Base-by-base conservation (phyloP, 805 yeast species). In the Komagataella pseudopastoris region DNA sequence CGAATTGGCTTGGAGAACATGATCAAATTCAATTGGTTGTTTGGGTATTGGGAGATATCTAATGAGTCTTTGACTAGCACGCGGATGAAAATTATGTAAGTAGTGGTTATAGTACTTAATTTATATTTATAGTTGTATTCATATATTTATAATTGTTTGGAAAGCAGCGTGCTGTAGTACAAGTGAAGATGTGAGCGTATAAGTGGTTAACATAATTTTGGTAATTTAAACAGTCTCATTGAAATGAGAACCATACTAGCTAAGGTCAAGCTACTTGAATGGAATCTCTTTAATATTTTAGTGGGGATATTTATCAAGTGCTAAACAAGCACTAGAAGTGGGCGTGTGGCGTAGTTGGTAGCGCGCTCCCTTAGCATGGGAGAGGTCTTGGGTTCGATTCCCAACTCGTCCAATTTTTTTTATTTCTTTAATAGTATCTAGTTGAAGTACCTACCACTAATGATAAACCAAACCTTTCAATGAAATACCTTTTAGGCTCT, bases 331-430 rank as follows among this genome's bases (percentile, higher is more conserved):
- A 20, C 20, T 20, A 20, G 10, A 8, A 44, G 7, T 23, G 85
- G 85, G 85, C 85, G 82, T 80, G 83, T 79, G 85, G 84, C 84
- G 85, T 76, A 80, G 85, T 80, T 77, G 84, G 85, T 80, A 79
- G 84, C 84, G 84, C 84, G 84, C 76, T 77, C 81, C 78, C 85
- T 79, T 80, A 78, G 84, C 84, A 80, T 79, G 85, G 78, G 81
- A 78, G 76, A 80, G 85, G 86, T 80, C 85, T 78, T 79, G 80
- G 84, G 84, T 78, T 79, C 85, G 81, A 79, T 74, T 79, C 85
- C 85, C 78, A 78, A 77, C 83, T 78, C 81, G 84, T 79, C 84
- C 84, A 78, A 51, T 54, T 55, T n/a, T n/a, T n/a, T n/a, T n/a
- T n/a, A n/a, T n/a, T n/a, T n/a, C n/a, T n/a, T n/a, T n/a, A n/a